Base-by-base conservation (phyloP, 2,329 filamentous ascomycete genomes). In the Penicillium concentricum region DNA sequence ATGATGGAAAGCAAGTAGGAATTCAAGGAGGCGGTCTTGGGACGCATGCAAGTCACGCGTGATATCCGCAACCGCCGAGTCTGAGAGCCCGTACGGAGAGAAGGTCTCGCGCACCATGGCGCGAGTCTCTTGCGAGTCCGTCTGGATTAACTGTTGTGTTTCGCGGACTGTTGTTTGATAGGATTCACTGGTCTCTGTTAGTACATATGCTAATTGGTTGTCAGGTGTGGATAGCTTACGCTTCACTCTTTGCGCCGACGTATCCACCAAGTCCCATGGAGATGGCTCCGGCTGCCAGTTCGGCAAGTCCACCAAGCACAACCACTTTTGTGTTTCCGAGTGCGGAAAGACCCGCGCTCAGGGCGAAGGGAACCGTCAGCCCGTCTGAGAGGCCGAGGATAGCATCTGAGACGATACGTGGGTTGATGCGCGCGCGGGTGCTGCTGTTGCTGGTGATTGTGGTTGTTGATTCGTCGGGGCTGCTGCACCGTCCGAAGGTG, bases 191-290 rank as follows among this genome's bases (percentile, higher is more conserved):
- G 7, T 13, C 9, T 12, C 16, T 24, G 49, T 57, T 41, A 56
- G 42, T 16, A 30, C 20, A 24, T 22, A 2, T 28, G 5, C 12
- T n/a, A 12, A 15, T 20, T 18, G n/a, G 4, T 44, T 32, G 16
- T 4, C n/a, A 38, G 15, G 2, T 26, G 20, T 12, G 9, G 9
- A 18, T 15, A n/a, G 30, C 79, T 68, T 74, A 81, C 73, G 76
- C 74, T 74, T 82, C 80, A 61, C 78, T 78, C 62, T 78, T 80
- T 2, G 79, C 77, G 15, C 78, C 88, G 1, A 92, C 81, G 69
- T 88, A 91, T 10, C 86, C 88, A n/a, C 89, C 88, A 5, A 92
- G 78, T 0, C 89, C 89, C 89, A 92, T 92, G 55, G 84, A 88
- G 63, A 92, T 90, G 61, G 87, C 86, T 30, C 89, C 89, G 0